Base-by-base conservation (phyloP, 116 monocot species). In the Zostera marina region DNA sequence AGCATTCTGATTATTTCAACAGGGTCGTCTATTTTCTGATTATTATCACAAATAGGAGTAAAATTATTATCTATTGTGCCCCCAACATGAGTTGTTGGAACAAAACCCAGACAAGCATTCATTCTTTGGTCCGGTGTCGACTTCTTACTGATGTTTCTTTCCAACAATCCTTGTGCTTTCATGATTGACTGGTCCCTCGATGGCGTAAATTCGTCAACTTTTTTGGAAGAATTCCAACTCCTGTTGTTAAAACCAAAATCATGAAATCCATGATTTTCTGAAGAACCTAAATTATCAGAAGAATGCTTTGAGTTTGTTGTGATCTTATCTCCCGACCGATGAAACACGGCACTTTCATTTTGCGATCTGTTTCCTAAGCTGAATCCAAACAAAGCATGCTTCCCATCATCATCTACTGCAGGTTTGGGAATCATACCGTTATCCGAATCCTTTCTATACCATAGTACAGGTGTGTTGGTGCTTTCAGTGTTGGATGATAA, bases 11-110 rank as follows among this genome's bases (percentile, higher is more conserved):
- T 57, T 43, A 72, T 61, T 58, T 66, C 72, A 61, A 67, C 46
- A 64, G 61, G 61, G 60, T 73, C 72, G 65, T 52, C 74, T 57
- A 48, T 41, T 45, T 52, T 42, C 32, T 76, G 72, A 24, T 81
- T 61, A 7, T 53, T 74, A 42, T 26, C 62, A 43, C 61, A 47
- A 47, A 12, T 17, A 54, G 63, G 21, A 43, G 48, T 17, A 9
- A 49, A 57, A 10, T 64, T 32, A 10, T 64, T 32, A 32, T 32
- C 32, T 32, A 32, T 32, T 32, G 32, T 32, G 32, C 32, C 32
- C 2, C 32, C 32, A 32, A 3, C 32, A 32, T 32, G 32, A 32
- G 32, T 32, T 2, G 32, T 32, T 2, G 32, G 32, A 32, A 32
- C 69, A 57, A 80, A 70, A 15, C 68, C 60, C 21, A 68, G 55